Base-by-base conservation (phyloP, 2,329 filamentous ascomycete genomes). In the Aspergillus viridinutans region DNA sequence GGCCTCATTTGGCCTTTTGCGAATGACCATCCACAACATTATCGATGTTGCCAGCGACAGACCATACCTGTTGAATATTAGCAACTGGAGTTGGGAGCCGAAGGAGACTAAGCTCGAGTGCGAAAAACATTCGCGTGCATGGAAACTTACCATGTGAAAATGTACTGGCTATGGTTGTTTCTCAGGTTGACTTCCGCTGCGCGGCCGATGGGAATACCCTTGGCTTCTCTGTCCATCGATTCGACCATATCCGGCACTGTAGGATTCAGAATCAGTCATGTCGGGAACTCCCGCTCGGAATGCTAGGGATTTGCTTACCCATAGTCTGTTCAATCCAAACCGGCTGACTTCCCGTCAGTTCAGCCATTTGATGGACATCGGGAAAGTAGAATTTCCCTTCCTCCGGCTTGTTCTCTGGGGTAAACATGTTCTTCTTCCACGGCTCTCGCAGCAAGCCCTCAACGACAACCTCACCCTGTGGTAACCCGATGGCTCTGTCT, bases 371-470 rank as follows among this genome's bases (percentile, higher is more conserved):
- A 67, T 83, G 75, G 25, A 99, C 90, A 74, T 96, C 93, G 0
- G 94, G 93, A 69, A 99, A 99, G 76, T 96, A 96, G 72, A 95
- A 99, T 74, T 92, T 87, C 58, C 88, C 85, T 69, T 86, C 86
- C 64, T 92, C 87, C 0, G 93, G 93, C 65, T 85, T 81, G 67
- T 99, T 99, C 0, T 89, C 86, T 0, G 94, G 94, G 55, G 94
- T 99, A 73, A 99, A 99, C 83, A 92, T 89, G 73, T 99, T 99
- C 82, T 93, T 96, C 83, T 96, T 94, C 85, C 90, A 96, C 8
- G 93, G 93, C 77, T 94, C 86, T 58, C 94, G 78, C 71, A 99
- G 72, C 72, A 99, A 69, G 0, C 94, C 94, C 76, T 96, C 87
- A 2, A 99, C 86, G 0, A 82, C 83, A 9, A 97, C 87, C 67